Evolutionary conservation across 1,284 basidiomycete genomes (phyloP), one percentile per base, ranked within the genome.

Genomic region (Leccinum griseonigrum): DNA sequence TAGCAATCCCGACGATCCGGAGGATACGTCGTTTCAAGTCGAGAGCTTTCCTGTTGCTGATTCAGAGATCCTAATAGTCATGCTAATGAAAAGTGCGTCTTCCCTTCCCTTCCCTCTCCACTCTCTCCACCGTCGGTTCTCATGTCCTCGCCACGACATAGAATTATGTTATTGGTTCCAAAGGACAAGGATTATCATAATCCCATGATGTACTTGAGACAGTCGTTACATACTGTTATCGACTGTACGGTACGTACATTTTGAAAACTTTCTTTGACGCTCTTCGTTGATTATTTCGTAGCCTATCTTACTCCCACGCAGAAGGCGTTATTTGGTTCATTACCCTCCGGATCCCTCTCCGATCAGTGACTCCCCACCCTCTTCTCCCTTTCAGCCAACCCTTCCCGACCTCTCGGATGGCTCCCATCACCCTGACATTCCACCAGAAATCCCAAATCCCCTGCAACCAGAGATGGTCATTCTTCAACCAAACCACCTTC

Each of bases 111-210:
- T 5, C 13, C 13, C 43, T 57, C 38, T 50, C 16, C 5, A 5
- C 54, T 8, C 11, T 7, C 14, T 22, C 22, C n/a, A 16, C 5
- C 32, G 48, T 46, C 22, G 14, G 7, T 51, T 26, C 36, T 55
- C 62, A 62, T 52, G 11, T 60, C 60, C 40, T 10, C 10, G 60
- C 10, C 43, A 11, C 53, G 48, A 26, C 56, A 0, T 26, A 91
- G 89, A 70, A 91, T 85, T 75, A 80, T 89, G 61, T 79, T 92
- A 60, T 81, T 90, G 54, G 83, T 80, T 51, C 90, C 90, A 18
- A 90, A 86, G 70, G 90, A 92, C 76, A 85, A 85, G 66, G 88
- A 92, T 68, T 88, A 91, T 68, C 92, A 91, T 71, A 88, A 88
- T 70, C 90, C 90, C 13, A 85, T 92, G 60, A 81, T 87, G 78